These are phyloP conservation scores for Trypanosoma brucei DNA, from an alignment of 208 protist genomes.

Conservation along the genomic window DNA sequence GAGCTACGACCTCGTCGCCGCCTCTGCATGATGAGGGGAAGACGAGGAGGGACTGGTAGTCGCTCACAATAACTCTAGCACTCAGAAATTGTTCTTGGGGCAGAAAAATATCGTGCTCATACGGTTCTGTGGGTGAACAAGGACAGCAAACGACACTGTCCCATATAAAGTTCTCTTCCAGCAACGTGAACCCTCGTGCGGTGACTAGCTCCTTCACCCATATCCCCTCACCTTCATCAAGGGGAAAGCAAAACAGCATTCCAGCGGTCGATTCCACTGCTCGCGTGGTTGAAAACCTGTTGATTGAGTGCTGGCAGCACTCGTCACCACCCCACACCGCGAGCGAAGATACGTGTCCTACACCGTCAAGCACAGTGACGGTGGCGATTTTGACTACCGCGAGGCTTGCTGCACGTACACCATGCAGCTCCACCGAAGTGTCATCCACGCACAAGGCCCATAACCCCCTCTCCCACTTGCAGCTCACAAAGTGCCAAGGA, in stretches of 20 bases:
- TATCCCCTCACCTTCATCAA: constrained; percentile 81
- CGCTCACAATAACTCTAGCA: constrained; percentile 53
- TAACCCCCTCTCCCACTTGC: constrained; percentile 53
- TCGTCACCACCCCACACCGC: constrained; percentile 24
- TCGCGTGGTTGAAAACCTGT: constrained; percentile 22
- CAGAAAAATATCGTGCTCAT: constrained; percentile 34
- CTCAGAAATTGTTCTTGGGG: constrained; percentile 38
- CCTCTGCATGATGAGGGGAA: constrained; percentile 48
- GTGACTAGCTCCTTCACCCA: constrained; percentile 80
- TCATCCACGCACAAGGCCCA: constrained; percentile 67
- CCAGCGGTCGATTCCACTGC: constrained; percentile 23
- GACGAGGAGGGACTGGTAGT: constrained; percentile 54
- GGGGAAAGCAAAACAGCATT: constrained; percentile 59
- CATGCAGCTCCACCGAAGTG: constrained; percentile 46
- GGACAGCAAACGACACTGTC: constrained; percentile 45
- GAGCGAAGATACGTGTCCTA: constrained; percentile 67
- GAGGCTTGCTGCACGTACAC: constrained; percentile 38
- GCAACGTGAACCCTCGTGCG: constrained; percentile 33
- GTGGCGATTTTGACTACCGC: constrained; percentile 43
- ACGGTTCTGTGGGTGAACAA: constrained; percentile 2
- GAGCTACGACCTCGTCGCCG: constrained; percentile 62
- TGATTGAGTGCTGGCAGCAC: constrained; percentile 17
- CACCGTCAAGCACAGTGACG: constrained; percentile 43
- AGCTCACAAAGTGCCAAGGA: constrained; percentile 64
- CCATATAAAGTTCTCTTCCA: constrained; percentile 45